Base-by-base conservation (phyloP, 805 yeast species). In the Candida chilensis region DNA sequence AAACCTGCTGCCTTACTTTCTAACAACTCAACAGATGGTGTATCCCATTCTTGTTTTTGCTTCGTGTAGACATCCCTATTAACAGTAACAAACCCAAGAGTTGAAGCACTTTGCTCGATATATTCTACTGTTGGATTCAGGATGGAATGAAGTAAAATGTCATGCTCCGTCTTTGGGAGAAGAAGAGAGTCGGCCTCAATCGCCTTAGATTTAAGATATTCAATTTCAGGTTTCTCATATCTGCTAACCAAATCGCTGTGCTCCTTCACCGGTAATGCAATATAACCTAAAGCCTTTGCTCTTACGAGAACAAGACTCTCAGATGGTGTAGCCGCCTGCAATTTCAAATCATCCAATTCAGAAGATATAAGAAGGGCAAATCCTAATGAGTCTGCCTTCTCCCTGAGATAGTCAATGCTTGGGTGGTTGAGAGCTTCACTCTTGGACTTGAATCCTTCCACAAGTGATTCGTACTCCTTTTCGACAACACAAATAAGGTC, bases 351-450 rank as follows among this genome's bases (percentile, higher is more conserved):
- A n/a, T n/a, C n/a, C n/a, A n/a, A n/a, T n/a, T n/a, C n/a, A n/a
- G n/a, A n/a, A n/a, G n/a, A n/a, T n/a, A n/a, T n/a, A 16, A 36
- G 29, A 19, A 39, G 34, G 2, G 31, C 36, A 18, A 28, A 29
- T 5, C 48, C 54, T n/a, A 40, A 33, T 7, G 24, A 27, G 4
- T 37, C 40, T 2, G 67, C 62, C 30, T 50, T 51, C 17, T 51
- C 52, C 20, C 45, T 45, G 14, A 69, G 36, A 24, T 48, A 54
- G 0, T 51, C 57, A 5, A 46, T 21, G 2, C 47, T 31, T 13
- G 28, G 28, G 11, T 7, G 7, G 7, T 26, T 18, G 13, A 6
- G 11, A 7, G 5, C 11, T 13, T 10, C 15, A 9, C 4, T 16
- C 27, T 12, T 11, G 22, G 16, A 32, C 24, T 11, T 29, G n/a